Base-by-base conservation (phyloP, 192 early-diverging fungal species). In the Coemansia asiatica region DNA sequence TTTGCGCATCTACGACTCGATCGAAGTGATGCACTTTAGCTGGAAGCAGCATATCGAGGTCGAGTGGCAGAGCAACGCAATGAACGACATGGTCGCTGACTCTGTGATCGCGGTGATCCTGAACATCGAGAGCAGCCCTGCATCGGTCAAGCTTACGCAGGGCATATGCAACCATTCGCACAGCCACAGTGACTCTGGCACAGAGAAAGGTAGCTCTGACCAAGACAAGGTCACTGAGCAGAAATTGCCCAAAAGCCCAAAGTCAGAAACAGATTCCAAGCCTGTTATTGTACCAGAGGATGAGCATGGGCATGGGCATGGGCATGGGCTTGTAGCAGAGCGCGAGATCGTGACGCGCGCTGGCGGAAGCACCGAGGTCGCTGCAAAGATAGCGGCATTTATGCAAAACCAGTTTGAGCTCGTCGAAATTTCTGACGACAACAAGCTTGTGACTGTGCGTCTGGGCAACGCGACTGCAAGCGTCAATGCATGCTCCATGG, bases 41-140 rank as follows among this genome's bases (percentile, higher is more conserved):
- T 86, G 66, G 76, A 69, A 50, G 67, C 46, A 59, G 6, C 29
- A 64, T 22, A 77, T 95, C 3, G 81, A 88, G 48, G 72, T 99
- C 22, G 95, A 95, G 72, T 99, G 97, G 97, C 85, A 89, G 31
- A 90, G 95, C 51, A 89, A 93, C 71, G 77, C 89, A 26, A 87
- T 95, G 69, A 96, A 94, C 63, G 97, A 99, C 74, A 94, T 97
- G 90, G 87, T 98, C 1, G 96, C 95, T 6, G 97, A 99, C 63
- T 92, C 96, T 38, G 89, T 96, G 6, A 66, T 96, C 18, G 92
- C 93, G 0, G 84, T 97, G 26, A 83, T 97, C 18, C 53, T 93
- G 48, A 89, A 91, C 62, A 90, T 93, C 51, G 96, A 94, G 55
- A 87, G 85, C 40, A 90, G 89, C 66, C 94, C 93, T 23, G 94